These are phyloP conservation scores for Xylaria digitata DNA, from an alignment of 2,329 filamentous ascomycete species.

Conservation along the genomic window DNA sequence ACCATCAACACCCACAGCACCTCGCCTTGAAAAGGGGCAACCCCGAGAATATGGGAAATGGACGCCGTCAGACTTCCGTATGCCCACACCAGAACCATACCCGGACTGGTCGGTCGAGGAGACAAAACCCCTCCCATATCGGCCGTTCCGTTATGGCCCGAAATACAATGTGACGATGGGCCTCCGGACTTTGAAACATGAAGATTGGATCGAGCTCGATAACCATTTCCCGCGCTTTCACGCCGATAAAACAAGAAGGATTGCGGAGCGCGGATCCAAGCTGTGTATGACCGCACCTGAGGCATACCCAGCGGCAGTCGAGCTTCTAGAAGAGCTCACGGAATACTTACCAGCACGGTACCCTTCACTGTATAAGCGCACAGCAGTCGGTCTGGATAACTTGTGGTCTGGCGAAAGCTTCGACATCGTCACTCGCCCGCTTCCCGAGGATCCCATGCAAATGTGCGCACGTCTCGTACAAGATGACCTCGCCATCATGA, in stretches of 20 bases:
- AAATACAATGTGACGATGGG: constrained; percentile 84
- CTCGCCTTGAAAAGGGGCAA: constrained; percentile 45
- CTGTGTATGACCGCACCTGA: constrained; percentile 77
- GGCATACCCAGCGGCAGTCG: constrained; percentile 77
- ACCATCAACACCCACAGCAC: constrained; percentile 42
- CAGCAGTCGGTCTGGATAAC: constrained; percentile 75
- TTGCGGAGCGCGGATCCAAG: constrained; percentile 72
- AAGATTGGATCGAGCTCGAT: constrained; percentile 88
- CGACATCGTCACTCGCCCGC: constrained; percentile 71
- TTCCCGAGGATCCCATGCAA: constrained; percentile 82
- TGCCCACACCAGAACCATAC: constrained; percentile 61
- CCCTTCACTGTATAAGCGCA: constrained; percentile 74
- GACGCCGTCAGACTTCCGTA: constrained; percentile 46
- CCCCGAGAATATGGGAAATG: constrained; percentile 47
- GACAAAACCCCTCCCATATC: constrained; percentile 81
- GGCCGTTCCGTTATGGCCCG: constrained; percentile 81
- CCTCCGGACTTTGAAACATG: constrained; percentile 73
- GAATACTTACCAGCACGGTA: constrained; percentile 80
- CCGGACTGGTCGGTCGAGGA: constrained; percentile 73
- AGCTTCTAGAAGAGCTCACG: constrained; percentile 79
- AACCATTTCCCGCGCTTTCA: constrained; percentile 81
- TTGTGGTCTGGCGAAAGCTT: constrained; percentile 77
- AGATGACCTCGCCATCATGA: constrained; percentile 87
- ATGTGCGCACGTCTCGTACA: constrained; percentile 78
- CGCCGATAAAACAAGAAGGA: constrained; percentile 74